A percentile compares a stretch with the other conserved stretches of the same genome.
These are phyloP conservation scores for Spirogloea muscicola DNA, from an alignment of 139 green algal species.

Conservation along the genomic window DNA sequence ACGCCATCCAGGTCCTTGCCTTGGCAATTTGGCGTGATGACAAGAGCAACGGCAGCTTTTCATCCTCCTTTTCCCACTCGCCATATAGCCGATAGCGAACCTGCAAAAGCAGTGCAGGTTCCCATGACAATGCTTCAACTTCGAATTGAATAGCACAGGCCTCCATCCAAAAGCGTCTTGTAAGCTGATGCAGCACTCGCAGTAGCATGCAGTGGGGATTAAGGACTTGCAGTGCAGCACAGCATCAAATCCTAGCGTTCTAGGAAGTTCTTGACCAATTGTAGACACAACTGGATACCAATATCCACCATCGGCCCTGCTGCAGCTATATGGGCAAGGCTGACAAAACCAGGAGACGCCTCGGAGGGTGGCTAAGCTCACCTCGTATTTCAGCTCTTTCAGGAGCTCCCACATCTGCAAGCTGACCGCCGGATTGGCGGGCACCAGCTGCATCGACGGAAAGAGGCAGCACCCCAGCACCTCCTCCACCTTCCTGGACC, in stretches of 20 bases:
- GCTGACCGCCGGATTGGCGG: slow-evolving; percentile 54
- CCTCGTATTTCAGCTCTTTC: slow-evolving; percentile 58
- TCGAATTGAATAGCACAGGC: background rate
- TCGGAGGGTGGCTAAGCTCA: background rate
- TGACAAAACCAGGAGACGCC: background rate
- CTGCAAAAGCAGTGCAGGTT: background rate
- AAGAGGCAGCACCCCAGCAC: slow-evolving; percentile 58
- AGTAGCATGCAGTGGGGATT: background rate
- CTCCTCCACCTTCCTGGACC: slow-evolving; percentile 43
- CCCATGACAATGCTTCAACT: background rate
- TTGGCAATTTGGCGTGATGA: slow-evolving; percentile 24
- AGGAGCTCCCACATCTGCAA: slow-evolving; percentile 70
- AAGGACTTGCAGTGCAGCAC: background rate
- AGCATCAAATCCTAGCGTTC: background rate
- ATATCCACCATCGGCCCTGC: background rate
- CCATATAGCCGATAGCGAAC: slow-evolving; percentile 41
- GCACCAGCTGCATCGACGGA: slow-evolving; percentile 60
- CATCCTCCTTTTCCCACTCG: slow-evolving; percentile 43
- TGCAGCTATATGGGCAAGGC: background rate
- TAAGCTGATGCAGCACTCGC: background rate
- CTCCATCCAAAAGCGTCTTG: background rate
- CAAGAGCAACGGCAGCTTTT: slow-evolving; percentile 14
- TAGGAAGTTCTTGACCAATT: background rate
- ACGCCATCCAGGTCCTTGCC: background rate
- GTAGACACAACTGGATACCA: background rate